Percentiles rank a stretch among this genome's conserved stretches.
phyloP scores from a whole-genome alignment of 2,329 filamentous ascomycete genomes.

The Cladosporium sp. region DNA sequence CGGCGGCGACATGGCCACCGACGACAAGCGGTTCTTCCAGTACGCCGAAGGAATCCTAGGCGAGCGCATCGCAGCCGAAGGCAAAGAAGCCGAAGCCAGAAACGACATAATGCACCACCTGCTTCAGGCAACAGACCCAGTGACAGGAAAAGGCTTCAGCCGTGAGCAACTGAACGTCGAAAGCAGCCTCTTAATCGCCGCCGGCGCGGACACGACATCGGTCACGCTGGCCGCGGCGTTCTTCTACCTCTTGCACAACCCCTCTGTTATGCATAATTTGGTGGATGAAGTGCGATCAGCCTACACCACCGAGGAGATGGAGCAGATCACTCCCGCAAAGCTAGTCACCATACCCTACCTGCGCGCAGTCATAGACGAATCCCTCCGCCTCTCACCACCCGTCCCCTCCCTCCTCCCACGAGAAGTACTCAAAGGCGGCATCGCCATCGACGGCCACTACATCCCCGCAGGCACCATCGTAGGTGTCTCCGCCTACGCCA shows the following conservation, averaged over 20 bases:
- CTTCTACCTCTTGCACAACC: constrained; percentile 41
- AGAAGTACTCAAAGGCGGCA: constrained; percentile 37
- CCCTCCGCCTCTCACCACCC: constrained; percentile 50
- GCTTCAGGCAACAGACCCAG: constrained; percentile 35
- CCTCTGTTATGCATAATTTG: constrained; percentile 33
- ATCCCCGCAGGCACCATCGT: constrained; percentile 41
- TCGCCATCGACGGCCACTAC: constrained; percentile 38
- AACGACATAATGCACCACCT: constrained; percentile 32
- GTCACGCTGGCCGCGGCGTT: constrained; percentile 39
- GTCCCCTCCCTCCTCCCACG: constrained; percentile 41
- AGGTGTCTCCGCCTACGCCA: constrained; percentile 38
- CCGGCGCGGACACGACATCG: constrained; percentile 40
- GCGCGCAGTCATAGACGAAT: constrained; percentile 51
- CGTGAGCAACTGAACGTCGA: constrained; percentile 34
- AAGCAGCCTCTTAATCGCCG: constrained; percentile 36
- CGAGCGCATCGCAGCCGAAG: constrained; percentile 4
- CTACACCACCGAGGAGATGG: constrained; percentile 52
- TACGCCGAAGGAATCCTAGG: neutral
- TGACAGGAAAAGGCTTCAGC: constrained; percentile 36
- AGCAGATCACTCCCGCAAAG: constrained; percentile 43
- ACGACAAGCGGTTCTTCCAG: neutral
- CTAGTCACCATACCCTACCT: constrained; percentile 47
- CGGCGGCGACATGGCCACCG: constrained; percentile 2
- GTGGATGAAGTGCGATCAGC: constrained; percentile 43
- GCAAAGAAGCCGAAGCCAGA: constrained; percentile 36